phyloP scores from a whole-genome alignment of 2,329 filamentous ascomycete species.

The Hymenoscyphus infarciens region DNA sequence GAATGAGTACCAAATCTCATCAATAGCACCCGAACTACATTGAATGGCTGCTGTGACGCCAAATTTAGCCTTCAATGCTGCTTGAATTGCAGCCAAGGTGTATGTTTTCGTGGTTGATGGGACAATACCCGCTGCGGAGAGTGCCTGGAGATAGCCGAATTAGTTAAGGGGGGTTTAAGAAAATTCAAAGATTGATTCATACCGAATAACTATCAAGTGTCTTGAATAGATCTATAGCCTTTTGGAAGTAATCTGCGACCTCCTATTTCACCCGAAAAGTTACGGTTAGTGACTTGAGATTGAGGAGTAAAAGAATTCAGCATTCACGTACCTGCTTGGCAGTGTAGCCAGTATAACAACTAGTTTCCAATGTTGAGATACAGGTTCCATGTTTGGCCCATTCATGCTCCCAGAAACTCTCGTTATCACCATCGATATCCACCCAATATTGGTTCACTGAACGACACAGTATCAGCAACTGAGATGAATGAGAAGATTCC shows the following conservation, averaged over 20 bases:
- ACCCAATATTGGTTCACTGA: constrained; percentile 57
- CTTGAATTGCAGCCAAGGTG: constrained; percentile 41
- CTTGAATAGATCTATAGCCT: constrained; percentile 63
- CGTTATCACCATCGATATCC: constrained; percentile 60
- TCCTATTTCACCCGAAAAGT: constrained; percentile 15
- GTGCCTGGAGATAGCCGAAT: constrained; percentile 38
- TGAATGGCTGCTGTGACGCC: constrained; percentile 45
- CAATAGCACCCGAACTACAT: constrained; percentile 43
- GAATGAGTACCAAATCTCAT: constrained; percentile 53
- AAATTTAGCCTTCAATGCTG: constrained; percentile 43
- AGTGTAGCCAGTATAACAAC: constrained; percentile 51
- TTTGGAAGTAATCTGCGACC: constrained; percentile 59
- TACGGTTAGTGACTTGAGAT: constrained; percentile 30
- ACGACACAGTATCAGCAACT: neutral
- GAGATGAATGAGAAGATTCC: neutral
- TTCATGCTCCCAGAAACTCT: constrained; percentile 70
- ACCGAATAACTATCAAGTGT: constrained; percentile 61
- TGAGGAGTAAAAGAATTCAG: neutral
- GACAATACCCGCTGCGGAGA: constrained; percentile 57
- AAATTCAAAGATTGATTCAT: constrained; percentile 16
- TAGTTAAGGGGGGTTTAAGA: constrained; percentile 11
- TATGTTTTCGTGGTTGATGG: constrained; percentile 44
- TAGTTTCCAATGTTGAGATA: constrained; percentile 63
- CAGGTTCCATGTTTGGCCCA: constrained; percentile 73
- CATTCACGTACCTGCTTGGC: neutral